Percentiles rank a stretch among this genome's conserved stretches.
phyloP scores from a whole-genome alignment of 768 basidiomycete species.

The Gloeopeniophorella convolvens region DNA sequence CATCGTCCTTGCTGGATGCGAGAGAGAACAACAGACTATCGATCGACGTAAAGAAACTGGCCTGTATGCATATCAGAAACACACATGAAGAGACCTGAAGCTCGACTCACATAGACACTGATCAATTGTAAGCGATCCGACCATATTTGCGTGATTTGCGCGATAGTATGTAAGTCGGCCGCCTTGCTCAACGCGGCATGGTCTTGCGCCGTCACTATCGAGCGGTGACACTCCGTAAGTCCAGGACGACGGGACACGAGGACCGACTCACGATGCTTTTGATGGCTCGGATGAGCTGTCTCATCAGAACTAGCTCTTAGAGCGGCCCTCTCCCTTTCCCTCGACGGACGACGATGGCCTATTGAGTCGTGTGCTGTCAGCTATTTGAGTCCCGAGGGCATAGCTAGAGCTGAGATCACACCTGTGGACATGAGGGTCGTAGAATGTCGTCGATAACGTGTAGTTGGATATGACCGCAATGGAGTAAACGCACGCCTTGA shows the following conservation, averaged over 20 bases:
- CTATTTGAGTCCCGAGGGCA: not conserved
- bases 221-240: not conserved
- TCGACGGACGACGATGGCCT: not conserved
- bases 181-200: not conserved
- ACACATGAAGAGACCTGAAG: no score
- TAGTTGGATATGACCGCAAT: no score
- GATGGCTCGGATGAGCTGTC: no score
- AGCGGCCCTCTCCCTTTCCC: no score
- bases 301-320: no score
- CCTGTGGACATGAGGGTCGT: not conserved
- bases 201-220: not conserved
- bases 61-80: conserved; percentile 1
- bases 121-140: conserved; percentile 12
- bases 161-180: conserved; percentile 8
- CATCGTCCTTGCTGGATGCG: not conserved
- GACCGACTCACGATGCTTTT: conserved; percentile 2
- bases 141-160: conserved; percentile 13
- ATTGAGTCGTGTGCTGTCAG: not conserved
- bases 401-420: not conserved
- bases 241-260: not conserved
- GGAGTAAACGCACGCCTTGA: no score
- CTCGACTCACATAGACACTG: conserved; percentile 15
- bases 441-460: not conserved
- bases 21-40: conserved; percentile 17
- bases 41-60: conserved; percentile 17